These are phyloP conservation scores for Hypoxylon sp. DNA, from an alignment of 2,329 filamentous ascomycete genomes.

Conservation along the genomic window DNA sequence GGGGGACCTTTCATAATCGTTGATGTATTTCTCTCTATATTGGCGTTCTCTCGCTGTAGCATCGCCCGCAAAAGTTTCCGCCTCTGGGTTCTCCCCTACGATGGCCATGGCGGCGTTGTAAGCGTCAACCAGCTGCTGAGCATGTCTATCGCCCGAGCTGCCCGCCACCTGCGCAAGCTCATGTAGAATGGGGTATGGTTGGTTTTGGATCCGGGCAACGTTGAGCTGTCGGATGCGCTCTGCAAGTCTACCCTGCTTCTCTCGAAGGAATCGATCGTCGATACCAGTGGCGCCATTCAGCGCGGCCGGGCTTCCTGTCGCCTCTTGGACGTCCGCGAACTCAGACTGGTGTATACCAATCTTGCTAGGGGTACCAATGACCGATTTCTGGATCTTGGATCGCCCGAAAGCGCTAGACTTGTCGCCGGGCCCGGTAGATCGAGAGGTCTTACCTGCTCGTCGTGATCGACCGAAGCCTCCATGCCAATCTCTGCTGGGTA, in stretches of 20 bases:
- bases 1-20: constrained; percentile 77
- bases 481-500: constrained; percentile 63
- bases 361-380: constrained; percentile 84
- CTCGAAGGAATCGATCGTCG: constrained; percentile 82
- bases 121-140: constrained; percentile 82
- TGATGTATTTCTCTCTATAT: constrained; percentile 82
- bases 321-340: constrained; percentile 78
- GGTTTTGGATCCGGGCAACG: constrained; percentile 75
- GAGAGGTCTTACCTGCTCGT: constrained; percentile 61
- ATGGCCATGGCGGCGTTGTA: constrained; percentile 87
- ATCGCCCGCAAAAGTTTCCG: constrained; percentile 71
- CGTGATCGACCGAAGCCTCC: constrained; percentile 74
- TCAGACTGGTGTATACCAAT: constrained; percentile 75
- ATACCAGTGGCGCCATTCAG: constrained; percentile 67
- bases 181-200: constrained; percentile 79
- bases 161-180: constrained; percentile 83
- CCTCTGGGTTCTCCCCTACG: constrained; percentile 77
- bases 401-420: constrained; percentile 72
- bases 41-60: constrained; percentile 80
- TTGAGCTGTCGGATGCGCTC: constrained; percentile 87
- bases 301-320: constrained; percentile 63
- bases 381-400: constrained; percentile 83
- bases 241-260: constrained; percentile 87
- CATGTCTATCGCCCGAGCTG: constrained; percentile 78
- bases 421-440: constrained; percentile 56